These are phyloP conservation scores for Trichoderma virens DNA, from an alignment of 495 filamentous ascomycete species.

Conservation along the genomic window DNA sequence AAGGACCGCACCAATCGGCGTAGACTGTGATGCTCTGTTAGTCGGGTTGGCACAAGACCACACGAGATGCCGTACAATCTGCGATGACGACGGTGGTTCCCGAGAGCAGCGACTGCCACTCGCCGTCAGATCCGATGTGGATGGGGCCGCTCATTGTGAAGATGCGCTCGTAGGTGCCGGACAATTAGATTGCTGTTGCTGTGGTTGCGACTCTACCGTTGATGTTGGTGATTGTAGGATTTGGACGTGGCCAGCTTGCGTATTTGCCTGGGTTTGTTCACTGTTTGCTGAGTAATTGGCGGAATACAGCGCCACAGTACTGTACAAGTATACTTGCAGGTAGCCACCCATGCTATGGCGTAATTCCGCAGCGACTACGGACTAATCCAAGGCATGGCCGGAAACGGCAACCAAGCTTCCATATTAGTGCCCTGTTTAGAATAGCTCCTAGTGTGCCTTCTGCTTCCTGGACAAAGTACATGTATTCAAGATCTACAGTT, in stretches of 20 bases:
- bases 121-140: constrained; percentile 57
- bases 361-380: too few species aligned
- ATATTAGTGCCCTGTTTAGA: too few species aligned
- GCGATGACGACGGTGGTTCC: constrained; percentile 64
- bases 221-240: background rate
- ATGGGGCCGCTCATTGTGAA: constrained; percentile 51
- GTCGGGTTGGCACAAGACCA: constrained; percentile 18
- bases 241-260: background rate
- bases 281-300: background rate
- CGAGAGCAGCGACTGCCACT: constrained; percentile 59
- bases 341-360: too few species aligned
- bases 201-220: background rate
- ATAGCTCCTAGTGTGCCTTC: too few species aligned
- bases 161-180: background rate
- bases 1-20: constrained; percentile 80
- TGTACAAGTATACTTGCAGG: too few species aligned
- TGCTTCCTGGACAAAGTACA: too few species aligned
- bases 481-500: too few species aligned
- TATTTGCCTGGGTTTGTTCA: background rate
- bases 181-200: background rate
- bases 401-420: too few species aligned
- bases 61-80: constrained; percentile 50
- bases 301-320: background rate
- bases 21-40: constrained; percentile 53
- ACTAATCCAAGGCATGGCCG: too few species aligned